Conservation (phyloP, 2,329 filamentous ascomycete genomes). For the Trichothecium sympodiale region DNA sequence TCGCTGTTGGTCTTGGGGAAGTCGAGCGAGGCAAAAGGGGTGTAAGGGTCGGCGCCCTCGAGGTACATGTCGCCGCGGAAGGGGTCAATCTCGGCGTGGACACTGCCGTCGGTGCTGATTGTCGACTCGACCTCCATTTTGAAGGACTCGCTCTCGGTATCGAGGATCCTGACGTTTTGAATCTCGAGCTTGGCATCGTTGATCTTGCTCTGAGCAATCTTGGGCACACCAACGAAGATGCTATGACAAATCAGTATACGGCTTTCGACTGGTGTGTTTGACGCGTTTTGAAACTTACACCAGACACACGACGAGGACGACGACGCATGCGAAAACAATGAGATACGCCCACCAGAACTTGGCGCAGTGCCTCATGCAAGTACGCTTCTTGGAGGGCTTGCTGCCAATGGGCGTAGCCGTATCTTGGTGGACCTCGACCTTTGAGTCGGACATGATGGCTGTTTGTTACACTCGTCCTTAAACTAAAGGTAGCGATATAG, state of each 20-base stretch:
- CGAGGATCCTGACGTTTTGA: constrained; percentile 36
- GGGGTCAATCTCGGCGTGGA: constrained; percentile 37
- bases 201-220: constrained; percentile 45
- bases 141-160: constrained; percentile 32
- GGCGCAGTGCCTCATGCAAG: constrained; percentile 35
- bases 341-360: constrained; percentile 53
- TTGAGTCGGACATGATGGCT: constrained; percentile 24
- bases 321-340: constrained; percentile 34
- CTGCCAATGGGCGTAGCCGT: constrained; percentile 13
- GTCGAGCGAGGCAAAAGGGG: constrained; percentile 36
- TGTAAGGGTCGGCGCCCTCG: constrained; percentile 32
- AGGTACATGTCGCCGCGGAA: constrained; percentile 46
- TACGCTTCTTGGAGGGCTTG: constrained; percentile 22
- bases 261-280: neutral
- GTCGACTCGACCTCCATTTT: constrained; percentile 45
- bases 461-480: constrained; percentile 2
- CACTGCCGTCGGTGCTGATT: constrained; percentile 37
- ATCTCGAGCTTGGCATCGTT: constrained; percentile 41
- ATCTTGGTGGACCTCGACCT: constrained; percentile 13
- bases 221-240: constrained; percentile 44
- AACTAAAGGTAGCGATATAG: too few species aligned
- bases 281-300: constrained; percentile 52
- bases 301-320: constrained; percentile 44
- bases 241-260: constrained; percentile 19
- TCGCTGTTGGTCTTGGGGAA: constrained; percentile 41